Percentiles rank a stretch among this genome's conserved stretches.
phyloP scores from a whole-genome alignment of 2,329 filamentous ascomycete species.

The Fusarium sp. region DNA sequence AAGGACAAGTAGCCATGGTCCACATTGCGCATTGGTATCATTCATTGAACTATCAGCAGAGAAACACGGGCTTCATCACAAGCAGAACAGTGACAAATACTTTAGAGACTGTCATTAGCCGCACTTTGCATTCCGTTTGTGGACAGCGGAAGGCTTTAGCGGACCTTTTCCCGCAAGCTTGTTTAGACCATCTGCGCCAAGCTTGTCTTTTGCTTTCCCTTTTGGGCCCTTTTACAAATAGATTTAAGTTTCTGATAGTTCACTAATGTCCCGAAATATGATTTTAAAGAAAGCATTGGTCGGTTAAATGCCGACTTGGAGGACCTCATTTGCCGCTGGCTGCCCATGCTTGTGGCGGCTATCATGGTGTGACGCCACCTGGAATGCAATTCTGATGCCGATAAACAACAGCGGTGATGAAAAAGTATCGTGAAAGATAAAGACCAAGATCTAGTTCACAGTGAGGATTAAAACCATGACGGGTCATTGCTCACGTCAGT shows the following conservation, averaged over 20 bases:
- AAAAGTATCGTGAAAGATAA: too few relatives aligned
- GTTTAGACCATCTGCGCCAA: not conserved
- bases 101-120: too few relatives aligned
- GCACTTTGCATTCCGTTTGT: not conserved
- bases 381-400: not conserved
- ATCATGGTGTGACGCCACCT: not conserved
- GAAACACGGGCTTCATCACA: too few relatives aligned
- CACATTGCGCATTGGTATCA: fast-evolving
- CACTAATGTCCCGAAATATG: not conserved
- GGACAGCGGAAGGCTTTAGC: not conserved
- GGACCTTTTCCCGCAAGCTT: not conserved
- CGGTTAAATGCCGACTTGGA: not conserved
- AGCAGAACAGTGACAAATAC: not conserved
- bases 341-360: too few relatives aligned
- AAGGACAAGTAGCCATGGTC: fast-evolving
- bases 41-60: too few relatives aligned
- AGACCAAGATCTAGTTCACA: too few relatives aligned
- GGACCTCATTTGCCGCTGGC: not conserved
- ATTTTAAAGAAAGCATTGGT: fast-evolving
- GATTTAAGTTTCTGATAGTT: fast-evolving
- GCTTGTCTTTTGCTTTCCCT: not conserved
- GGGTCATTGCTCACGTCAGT: too few relatives aligned
- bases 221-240: not conserved
- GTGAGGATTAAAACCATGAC: too few relatives aligned
- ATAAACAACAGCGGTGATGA: too few relatives aligned